These are phyloP conservation scores for Turritis glabra DNA, from an alignment of 345 rosid genomes.

Conservation along the genomic window DNA sequence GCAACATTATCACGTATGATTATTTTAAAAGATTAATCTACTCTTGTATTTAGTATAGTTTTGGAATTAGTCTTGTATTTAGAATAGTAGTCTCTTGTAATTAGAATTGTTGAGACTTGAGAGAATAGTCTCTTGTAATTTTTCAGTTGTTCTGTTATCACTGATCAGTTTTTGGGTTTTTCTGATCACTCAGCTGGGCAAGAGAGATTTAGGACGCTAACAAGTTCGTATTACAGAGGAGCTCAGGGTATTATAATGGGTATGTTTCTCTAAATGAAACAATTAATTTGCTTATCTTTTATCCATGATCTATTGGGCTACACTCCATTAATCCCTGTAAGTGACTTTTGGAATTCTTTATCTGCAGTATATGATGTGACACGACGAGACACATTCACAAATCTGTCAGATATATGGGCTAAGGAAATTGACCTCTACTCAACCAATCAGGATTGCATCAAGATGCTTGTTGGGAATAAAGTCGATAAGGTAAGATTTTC, in stretches of 20 bases:
- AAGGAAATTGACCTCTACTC: constrained; percentile 92
- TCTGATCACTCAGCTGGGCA: constrained; percentile 79
- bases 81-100: not conserved
- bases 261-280: constrained; percentile 33
- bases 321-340: not conserved
- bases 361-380: constrained; percentile 85
- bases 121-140: not conserved
- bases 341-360: not conserved
- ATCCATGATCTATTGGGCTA: not conserved
- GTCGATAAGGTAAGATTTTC: constrained; percentile 69
- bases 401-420: constrained; percentile 91
- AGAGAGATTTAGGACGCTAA: constrained; percentile 92
- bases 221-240: constrained; percentile 95
- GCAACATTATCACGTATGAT: too few species aligned
- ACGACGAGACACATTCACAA: constrained; percentile 86
- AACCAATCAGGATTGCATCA: constrained; percentile 89
- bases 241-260: constrained; percentile 98
- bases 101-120: not conserved
- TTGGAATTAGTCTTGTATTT: not conserved
- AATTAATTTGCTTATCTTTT: not conserved
- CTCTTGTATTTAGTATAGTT: not conserved
- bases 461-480: constrained; percentile 98
- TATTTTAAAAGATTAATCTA: too few species aligned
- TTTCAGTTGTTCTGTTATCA: not conserved
- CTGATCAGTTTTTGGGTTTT: constrained; percentile 1